Evolutionary conservation across 495 filamentous ascomycete genomes (phyloP), one percentile per base, ranked within the genome.

Genomic region (Hypoxylon lenormandii): DNA sequence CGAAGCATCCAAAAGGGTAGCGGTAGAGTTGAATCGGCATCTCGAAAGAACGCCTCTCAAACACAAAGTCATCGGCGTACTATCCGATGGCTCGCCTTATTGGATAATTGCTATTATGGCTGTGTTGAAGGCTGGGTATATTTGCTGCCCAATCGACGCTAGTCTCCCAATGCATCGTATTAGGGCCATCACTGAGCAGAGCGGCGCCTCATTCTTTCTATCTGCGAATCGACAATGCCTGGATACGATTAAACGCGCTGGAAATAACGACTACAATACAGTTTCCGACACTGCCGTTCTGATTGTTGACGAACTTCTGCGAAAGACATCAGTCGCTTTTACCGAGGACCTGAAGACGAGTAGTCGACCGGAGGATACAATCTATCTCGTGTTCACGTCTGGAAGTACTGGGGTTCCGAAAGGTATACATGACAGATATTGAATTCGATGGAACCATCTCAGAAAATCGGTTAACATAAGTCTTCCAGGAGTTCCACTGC

Each of bases 101-200:
- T 79, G 77, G 77, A 40, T 77, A 15, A 64, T 75, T 33, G 66
- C 54, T 7, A 69, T 73, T 19, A n/a, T 76, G 5, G 65, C 69
- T 42, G 60, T 73, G 8, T 62, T 77, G 5, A 70, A 72, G 45
- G 50, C 62, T 16, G 74, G 74, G 11, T 66, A 60, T 7, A 59
- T 72, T 43, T 79, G 74, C 52, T 64, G 46, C 22, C 74, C 77
- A 0, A 37, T 79, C 21, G 77, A 77, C 48, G 37, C 42, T 19
- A 56, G 59, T 16, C 66, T 77, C 2, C 74, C 77, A 0, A n/a
- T 8, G 18, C 48, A 16, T 4, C 36, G 53, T 11, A 63, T 62
- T 40, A 52, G 48, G 43, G 51, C 60, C 23, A 59, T 63, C 37
- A 53, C 38, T 5, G 11, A 56, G 26, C 61, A 21, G 30, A 54